These are phyloP conservation scores for Leucocoprinus sp. DNA, from an alignment of 768 basidiomycete species.

Conservation along the genomic window DNA sequence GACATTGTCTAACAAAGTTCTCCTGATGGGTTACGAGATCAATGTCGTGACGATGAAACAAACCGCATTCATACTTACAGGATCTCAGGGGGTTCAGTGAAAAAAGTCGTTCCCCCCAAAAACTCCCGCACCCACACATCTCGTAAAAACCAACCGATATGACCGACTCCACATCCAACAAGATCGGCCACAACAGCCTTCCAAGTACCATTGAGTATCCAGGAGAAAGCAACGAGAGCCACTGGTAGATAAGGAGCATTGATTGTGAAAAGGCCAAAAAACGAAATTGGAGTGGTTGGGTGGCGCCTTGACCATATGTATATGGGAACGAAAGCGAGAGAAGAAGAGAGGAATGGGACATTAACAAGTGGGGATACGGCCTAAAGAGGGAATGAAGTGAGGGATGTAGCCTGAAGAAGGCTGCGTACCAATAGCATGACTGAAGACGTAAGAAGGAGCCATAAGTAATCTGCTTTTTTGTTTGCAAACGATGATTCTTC, in stretches of 20 bases:
- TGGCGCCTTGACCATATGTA: conserved; percentile 97
- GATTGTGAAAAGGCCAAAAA: conserved; percentile 92
- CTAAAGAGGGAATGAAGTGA: conserved; percentile 26
- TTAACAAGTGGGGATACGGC: conserved; percentile 81
- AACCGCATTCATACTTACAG: conserved; percentile 61
- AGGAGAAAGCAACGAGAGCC: conserved; percentile 82
- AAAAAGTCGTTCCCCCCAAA: conserved; percentile 62
- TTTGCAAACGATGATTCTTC: conserved; percentile 96
- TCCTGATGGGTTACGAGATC: not conserved
- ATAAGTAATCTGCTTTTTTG: conserved; percentile 88
- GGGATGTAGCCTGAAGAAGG: not conserved
- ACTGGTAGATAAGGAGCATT: conserved; percentile 93
- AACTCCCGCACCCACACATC: conserved; percentile 89
- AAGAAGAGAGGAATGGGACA: conserved; percentile 87
- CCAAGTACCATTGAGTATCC: conserved; percentile 79
- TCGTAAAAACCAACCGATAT: conserved; percentile 76
- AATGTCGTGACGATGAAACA: not conserved
- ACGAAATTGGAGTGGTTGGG: conserved; percentile 89
- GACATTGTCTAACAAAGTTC: no score
- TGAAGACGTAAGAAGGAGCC: conserved; percentile 82
- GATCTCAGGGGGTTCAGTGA: conserved; percentile 63
- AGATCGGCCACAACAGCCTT: conserved; percentile 76
- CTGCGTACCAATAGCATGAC: conserved; percentile 72
- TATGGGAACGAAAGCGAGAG: conserved; percentile 90
- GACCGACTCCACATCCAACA: conserved; percentile 80